A percentile compares a stretch with the other conserved stretches of the same genome.
Evolutionary conservation across 176 grass and related monocot species (phyloP).

Genomic region (Oryza rufipogon): DNA sequence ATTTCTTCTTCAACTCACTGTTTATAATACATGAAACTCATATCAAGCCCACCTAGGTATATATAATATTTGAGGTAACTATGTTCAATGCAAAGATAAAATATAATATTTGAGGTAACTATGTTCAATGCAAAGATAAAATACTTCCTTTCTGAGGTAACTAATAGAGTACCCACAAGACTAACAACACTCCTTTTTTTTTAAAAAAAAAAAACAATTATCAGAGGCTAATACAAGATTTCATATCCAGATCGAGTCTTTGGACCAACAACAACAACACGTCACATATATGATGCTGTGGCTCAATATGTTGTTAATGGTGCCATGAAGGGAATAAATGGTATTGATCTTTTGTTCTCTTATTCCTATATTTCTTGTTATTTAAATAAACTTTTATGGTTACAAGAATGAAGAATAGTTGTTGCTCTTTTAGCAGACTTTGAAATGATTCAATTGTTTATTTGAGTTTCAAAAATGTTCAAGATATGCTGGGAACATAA

Average conservation of each 20-base stretch:
- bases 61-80: not conserved
- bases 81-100: no score
- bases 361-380: not conserved
- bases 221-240: conserved; percentile 29
- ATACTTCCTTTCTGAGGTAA: not conserved
- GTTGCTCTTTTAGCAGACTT: not conserved
- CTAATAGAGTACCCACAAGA: not conserved
- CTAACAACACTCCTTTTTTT: not conserved
- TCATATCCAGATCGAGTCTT: conserved; percentile 75
- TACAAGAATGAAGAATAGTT: not conserved
- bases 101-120: not conserved
- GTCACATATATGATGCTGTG: conserved; percentile 73
- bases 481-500: not conserved
- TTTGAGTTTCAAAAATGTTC: conserved; percentile 14
- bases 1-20: not conserved
- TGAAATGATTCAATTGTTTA: not conserved
- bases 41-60: not conserved
- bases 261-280: conserved; percentile 75
- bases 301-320: conserved; percentile 76
- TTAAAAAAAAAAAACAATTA: not conserved
- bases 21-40: not conserved
- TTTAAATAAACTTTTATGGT: not conserved
- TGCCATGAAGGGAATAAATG: conserved; percentile 85
- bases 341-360: conserved; percentile 52
- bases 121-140: not conserved